Evolutionary conservation across 108 stramenopile species (phyloP).

Genomic region (Cyclotella cryptica): DNA sequence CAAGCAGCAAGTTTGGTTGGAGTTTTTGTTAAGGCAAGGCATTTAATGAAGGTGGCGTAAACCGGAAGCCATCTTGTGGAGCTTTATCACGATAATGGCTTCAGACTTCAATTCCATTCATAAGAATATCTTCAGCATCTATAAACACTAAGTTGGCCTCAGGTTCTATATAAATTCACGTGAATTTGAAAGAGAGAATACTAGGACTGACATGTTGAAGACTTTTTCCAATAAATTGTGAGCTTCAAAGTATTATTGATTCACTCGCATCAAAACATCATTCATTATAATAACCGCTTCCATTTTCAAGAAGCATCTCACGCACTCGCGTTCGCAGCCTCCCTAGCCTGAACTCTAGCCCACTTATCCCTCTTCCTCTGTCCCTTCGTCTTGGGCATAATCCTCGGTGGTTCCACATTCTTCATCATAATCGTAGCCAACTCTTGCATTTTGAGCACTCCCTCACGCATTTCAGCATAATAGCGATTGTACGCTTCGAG

Average conservation of each 20-base stretch:
- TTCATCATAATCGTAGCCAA: slow-evolving; percentile 60
- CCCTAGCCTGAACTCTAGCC: slow-evolving; percentile 56
- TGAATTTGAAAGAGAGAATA: no score
- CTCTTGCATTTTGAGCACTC: slow-evolving; percentile 72
- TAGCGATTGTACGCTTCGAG: slow-evolving; percentile 80
- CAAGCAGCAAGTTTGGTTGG: slow-evolving; percentile 84
- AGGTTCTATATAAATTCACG: background rate
- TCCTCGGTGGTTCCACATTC: slow-evolving; percentile 70
- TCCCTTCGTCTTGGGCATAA: slow-evolving; percentile 77
- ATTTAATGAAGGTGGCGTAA: slow-evolving; percentile 49
- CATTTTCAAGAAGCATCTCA: background rate
- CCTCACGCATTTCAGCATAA: slow-evolving; percentile 66
- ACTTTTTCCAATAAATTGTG: no score
- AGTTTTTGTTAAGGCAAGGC: slow-evolving; percentile 75
- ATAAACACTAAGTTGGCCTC: no score
- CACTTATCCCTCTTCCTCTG: slow-evolving; percentile 78
- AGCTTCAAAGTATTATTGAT: no score
- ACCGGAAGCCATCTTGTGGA: background rate
- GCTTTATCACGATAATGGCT: no score
- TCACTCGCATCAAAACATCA: no score
- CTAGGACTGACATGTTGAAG: no score
- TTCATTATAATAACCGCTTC: background rate
- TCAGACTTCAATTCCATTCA: no score
- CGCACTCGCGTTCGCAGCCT: slow-evolving; percentile 37
- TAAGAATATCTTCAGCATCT: no score